Base-by-base conservation (phyloP, 192 early-diverging fungal genomes). In the Coemansia sp. region DNA sequence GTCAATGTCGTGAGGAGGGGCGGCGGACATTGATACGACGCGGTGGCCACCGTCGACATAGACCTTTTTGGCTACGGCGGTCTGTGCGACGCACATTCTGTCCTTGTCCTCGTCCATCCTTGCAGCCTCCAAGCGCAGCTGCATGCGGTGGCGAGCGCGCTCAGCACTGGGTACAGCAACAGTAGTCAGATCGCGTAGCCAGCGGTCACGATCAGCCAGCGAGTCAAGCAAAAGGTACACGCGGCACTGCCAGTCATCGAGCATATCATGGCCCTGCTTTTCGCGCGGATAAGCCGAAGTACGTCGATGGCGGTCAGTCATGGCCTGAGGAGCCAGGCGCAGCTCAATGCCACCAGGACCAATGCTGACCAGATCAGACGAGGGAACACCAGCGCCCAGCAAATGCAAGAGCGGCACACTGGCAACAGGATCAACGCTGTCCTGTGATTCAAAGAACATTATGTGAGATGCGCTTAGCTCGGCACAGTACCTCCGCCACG, bases 251-350 rank as follows among this genome's bases (percentile, higher is more conserved):
- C 77, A 80, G 53, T 79, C 69, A 42, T 59, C 62, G 36, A 79
- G 63, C 14, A 59, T 65, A 12, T 66, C 70, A 24, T 54, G 62
- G 34, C 56, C 41, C 15, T 27, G 42, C 39, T 63, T 52, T 10
- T 50, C 7, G 43, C 78, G 67, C 29, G 81, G 81, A 46, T 70
- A 69, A 0, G 81, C 72, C 33, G 68, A 72, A 61, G 78, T 74
- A 15, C 81, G 62, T 15, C 81, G 72, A 24, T 83, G 81, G 10
- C 76, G 65, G 53, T 82, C 76, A 32, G 75, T 82, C 81, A 82
- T 82, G 15, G 81, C 65, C 46, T 71, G 43, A 12, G 75, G 72
- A 29, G 69, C 73, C 55, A 83, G 55, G 15, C 58, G 60, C 63
- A 83, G 58, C 58, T 80, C 81, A 34, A 79, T 56, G 2, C 81